Conservation (phyloP, 1,284 basidiomycete genomes). For the Puccinia novopanici region DNA sequence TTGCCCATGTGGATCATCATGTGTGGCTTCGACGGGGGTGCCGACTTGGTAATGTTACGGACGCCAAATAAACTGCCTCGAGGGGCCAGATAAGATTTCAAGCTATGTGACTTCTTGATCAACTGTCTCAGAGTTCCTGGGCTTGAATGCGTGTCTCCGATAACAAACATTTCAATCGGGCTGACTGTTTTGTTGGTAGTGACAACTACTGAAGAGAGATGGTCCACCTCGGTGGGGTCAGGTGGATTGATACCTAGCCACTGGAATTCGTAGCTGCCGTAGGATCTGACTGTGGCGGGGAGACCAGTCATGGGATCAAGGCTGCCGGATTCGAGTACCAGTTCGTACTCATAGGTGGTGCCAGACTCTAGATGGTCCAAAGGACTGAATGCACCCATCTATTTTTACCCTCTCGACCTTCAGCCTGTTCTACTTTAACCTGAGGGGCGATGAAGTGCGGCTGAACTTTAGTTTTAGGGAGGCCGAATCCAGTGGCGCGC, state of each 20-base stretch:
- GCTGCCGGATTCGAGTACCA: constrained; percentile 31
- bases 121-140: constrained; percentile 53
- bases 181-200: constrained; percentile 27
- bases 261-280: constrained; percentile 40
- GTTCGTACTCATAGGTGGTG: constrained; percentile 52
- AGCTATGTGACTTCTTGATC: constrained; percentile 48
- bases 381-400: constrained; percentile 52
- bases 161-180: constrained; percentile 52
- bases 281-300: constrained; percentile 26
- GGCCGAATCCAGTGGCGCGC: constrained; percentile 8
- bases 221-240: constrained; percentile 7
- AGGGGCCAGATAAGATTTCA: constrained; percentile 39
- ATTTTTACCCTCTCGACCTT: constrained; percentile 27
- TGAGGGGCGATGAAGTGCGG: constrained; percentile 23
- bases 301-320: background rate
- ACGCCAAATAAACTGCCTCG: constrained; percentile 35
- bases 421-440: constrained; percentile 32
- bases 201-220: constrained; percentile 34
- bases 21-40: constrained; percentile 42
- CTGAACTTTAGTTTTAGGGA: constrained; percentile 24
- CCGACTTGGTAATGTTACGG: background rate
- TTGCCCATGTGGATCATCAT: constrained; percentile 55
- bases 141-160: constrained; percentile 56
- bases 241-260: constrained; percentile 52
- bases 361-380: constrained; percentile 45